Base-by-base conservation (phyloP, 148 eudicot species). In the Rhododendron ovatum region DNA sequence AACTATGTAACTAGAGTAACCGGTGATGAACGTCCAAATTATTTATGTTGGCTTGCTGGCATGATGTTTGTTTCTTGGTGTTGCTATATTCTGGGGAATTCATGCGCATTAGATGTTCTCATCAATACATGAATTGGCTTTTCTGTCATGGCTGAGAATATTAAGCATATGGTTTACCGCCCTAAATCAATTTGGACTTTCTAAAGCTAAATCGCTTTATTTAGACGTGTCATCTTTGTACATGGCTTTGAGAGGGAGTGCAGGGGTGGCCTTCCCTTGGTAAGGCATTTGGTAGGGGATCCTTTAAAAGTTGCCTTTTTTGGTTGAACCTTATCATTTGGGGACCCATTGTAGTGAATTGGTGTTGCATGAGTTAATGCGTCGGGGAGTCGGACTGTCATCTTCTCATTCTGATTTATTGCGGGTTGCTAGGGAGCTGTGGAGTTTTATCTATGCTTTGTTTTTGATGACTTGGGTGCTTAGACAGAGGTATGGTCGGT, bases 1-100 rank as follows among this genome's bases (percentile, higher is more conserved):
- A 86, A 37, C 41, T 43, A 48, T 81, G 28, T 69, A 67, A 67
- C 67, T 69, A 41, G 35, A 80, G 63, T 57, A 79, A 51, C 82
- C 0, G 37, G 43, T 63, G 33, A 41, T 55, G 81, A 30, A 39
- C 2, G 7, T 82, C 12, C 37, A 61, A 41, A 39, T 13, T 82
- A 53, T 39, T 82, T 24, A 63, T 43, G 12, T 84, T 81, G 59
- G 45, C 9, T 88, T 65, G 61, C 77, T 74, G 67, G 35, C 43
- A n/a, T 78, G 26, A 24, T 41, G 14, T n/a, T 78, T 78, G 51
- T 43, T 78, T 45, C 53, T 43, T 78, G 12, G 55, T 5, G 53
- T 41, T 78, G 55, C 35, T 48, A 0, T 7, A 80, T 50, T 26
- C 33, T 80, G 4, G 35, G 22, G 55, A 80, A 51, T 28, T 80